A percentile compares a stretch with the other conserved stretches of the same genome.
Conservation (phyloP, 208 protist genomes). For the Histomonas meleagridis region DNA sequence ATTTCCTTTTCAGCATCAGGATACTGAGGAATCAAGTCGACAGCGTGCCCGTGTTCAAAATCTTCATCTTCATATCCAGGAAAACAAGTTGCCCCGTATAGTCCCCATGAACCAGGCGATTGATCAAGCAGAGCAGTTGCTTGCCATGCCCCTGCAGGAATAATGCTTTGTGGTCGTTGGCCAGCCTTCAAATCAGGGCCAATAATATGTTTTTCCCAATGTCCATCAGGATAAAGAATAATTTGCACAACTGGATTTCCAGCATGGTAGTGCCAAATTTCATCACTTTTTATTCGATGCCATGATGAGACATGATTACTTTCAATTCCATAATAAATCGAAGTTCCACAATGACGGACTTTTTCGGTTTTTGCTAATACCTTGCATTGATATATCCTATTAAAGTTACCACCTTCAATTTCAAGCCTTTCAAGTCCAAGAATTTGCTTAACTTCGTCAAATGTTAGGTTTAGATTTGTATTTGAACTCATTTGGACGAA, state of each 20-base stretch:
- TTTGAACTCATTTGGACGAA: too few relatives aligned
- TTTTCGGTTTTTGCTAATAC: background rate
- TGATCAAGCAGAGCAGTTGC: background rate
- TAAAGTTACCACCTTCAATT: background rate
- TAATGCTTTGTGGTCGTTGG: background rate
- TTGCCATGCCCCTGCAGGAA: background rate
- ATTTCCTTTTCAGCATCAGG: background rate
- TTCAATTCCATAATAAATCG: constrained; percentile 17
- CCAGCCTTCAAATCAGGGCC: background rate
- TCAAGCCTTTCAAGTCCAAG: background rate
- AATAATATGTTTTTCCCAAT: background rate
- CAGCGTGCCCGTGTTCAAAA: background rate
- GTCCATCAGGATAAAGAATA: background rate
- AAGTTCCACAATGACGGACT: background rate
- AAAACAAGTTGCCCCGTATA: background rate
- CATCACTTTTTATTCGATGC: background rate
- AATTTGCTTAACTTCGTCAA: background rate
- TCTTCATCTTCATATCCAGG: background rate
- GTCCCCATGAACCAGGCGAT: background rate
- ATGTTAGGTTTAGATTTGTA: too few relatives aligned
- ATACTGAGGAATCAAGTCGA: background rate
- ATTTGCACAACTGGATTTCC: background rate
- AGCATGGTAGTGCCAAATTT: background rate
- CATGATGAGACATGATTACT: background rate
- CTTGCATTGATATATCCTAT: background rate